These are phyloP conservation scores for Boechera retrofracta DNA, from an alignment of 345 rosid species.

Conservation along the genomic window DNA sequence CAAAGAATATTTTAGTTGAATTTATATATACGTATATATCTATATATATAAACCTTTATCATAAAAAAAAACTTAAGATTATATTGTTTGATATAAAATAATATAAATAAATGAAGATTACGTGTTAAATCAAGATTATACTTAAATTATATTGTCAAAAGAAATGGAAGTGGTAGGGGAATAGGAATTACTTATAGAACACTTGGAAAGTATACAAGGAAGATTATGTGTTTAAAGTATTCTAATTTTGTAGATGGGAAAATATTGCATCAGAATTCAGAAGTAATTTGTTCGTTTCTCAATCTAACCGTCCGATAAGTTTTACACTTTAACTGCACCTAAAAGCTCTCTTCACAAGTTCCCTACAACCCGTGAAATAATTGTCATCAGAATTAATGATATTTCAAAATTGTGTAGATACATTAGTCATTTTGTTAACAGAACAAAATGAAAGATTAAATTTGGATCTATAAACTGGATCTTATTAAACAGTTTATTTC, in stretches of 20 bases:
- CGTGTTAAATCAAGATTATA: not conserved
- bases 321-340: not conserved
- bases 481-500: not conserved
- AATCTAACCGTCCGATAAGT: not conserved
- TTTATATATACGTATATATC: not conserved
- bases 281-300: not conserved
- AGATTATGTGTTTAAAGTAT: too few relatives aligned
- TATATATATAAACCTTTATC: too few relatives aligned
- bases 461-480: not conserved
- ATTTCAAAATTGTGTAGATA: not conserved
- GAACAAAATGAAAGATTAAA: not conserved
- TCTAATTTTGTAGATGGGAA: not conserved
- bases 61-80: not conserved
- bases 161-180: not conserved
- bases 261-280: not conserved
- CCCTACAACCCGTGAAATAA: not conserved
- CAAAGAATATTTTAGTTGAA: conserved; percentile 12
- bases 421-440: not conserved
- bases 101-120: not conserved
- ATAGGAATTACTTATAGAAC: not conserved
- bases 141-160: not conserved
- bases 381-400: not conserved
- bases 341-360: not conserved
- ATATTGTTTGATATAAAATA: not conserved
- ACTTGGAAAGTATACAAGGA: too few relatives aligned